phyloP scores from a whole-genome alignment of 2,329 filamentous ascomycete genomes.

The Leptosphaerulina australis region DNA sequence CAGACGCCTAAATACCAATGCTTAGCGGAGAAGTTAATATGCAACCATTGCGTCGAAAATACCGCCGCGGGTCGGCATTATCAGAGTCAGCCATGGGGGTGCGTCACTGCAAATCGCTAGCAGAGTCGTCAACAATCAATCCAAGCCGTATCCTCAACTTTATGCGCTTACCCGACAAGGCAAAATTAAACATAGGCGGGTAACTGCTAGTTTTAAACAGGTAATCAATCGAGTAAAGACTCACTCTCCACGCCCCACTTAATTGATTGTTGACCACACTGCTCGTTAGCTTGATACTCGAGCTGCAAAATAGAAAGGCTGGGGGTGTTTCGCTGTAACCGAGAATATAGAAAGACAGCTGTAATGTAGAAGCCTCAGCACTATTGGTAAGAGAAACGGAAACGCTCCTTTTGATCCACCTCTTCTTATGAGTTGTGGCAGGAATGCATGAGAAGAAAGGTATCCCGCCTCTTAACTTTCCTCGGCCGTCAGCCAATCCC shows the following conservation, averaged over 20 bases:
- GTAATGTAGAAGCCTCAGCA: slow-evolving; percentile 16
- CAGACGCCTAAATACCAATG: slow-evolving; percentile 41
- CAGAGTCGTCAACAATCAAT: no score
- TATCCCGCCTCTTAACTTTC: slow-evolving; percentile 28
- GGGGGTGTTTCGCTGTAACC: slow-evolving; percentile 22
- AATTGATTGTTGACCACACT: no score
- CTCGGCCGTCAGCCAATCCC: slow-evolving; percentile 21
- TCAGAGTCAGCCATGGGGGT: slow-evolving; percentile 26
- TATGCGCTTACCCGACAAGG: no score
- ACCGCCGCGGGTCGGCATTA: slow-evolving; percentile 28
- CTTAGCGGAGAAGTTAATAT: slow-evolving; percentile 20
- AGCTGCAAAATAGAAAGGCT: slow-evolving; percentile 31
- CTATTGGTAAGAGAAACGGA: slow-evolving; percentile 31
- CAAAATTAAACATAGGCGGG: no score
- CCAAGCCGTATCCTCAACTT: no score
- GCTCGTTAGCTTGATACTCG: slow-evolving; percentile 30
- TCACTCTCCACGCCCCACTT: no score
- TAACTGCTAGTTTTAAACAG: no score
- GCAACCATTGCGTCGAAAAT: slow-evolving; percentile 32
- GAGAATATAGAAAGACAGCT: slow-evolving; percentile 12
- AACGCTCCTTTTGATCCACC: slow-evolving; percentile 33
- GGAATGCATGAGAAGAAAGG: slow-evolving; percentile 15
- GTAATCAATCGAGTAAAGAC: no score
- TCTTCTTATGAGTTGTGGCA: slow-evolving; percentile 16
- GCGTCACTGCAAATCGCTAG: slow-evolving; percentile 37